Conservation (phyloP, 805 yeast species). For the Komagataella populi region DNA sequence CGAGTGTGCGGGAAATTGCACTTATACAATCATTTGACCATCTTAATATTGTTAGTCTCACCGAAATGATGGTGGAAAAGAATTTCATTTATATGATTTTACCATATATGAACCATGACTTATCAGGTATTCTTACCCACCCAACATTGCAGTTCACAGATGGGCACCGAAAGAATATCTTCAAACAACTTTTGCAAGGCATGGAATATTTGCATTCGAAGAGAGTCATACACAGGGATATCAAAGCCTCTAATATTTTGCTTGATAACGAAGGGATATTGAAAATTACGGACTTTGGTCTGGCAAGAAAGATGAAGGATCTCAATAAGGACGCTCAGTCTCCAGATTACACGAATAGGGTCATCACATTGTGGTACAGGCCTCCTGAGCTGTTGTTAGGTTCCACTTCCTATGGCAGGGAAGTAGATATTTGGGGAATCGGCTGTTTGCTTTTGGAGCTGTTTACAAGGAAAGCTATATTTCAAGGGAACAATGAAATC, state of each 20-base stretch:
- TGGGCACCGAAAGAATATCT: slow-evolving; percentile 53
- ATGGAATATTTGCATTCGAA: slow-evolving; percentile 55
- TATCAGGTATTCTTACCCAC: slow-evolving; percentile 77
- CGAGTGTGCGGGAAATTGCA: slow-evolving; percentile 86
- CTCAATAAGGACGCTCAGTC: slow-evolving; percentile 30
- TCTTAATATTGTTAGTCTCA: slow-evolving; percentile 63
- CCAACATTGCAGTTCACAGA: slow-evolving; percentile 48
- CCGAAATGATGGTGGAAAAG: slow-evolving; percentile 81
- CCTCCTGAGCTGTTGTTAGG: slow-evolving; percentile 93
- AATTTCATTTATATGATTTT: slow-evolving; percentile 77
- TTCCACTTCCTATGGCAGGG: slow-evolving; percentile 78
- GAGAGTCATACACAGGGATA: slow-evolving; percentile 65
- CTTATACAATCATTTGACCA: slow-evolving; percentile 75
- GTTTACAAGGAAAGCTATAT: slow-evolving; percentile 60
- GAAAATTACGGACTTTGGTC: slow-evolving; percentile 72
- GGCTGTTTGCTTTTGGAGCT: slow-evolving; percentile 85
- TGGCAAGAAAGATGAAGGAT: slow-evolving; percentile 64
- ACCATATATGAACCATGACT: slow-evolving; percentile 88
- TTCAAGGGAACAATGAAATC: slow-evolving; percentile 83
- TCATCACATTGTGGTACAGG: slow-evolving; percentile 92
- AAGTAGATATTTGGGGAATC: slow-evolving; percentile 94
- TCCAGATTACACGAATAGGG: slow-evolving; percentile 87
- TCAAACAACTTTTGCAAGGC: slow-evolving; percentile 55
- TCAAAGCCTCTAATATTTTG: slow-evolving; percentile 69
- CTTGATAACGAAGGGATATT: slow-evolving; percentile 48